These are phyloP conservation scores for Gilbertella persicaria DNA, from an alignment of 371 early-diverging fungal genomes.

Conservation along the genomic window DNA sequence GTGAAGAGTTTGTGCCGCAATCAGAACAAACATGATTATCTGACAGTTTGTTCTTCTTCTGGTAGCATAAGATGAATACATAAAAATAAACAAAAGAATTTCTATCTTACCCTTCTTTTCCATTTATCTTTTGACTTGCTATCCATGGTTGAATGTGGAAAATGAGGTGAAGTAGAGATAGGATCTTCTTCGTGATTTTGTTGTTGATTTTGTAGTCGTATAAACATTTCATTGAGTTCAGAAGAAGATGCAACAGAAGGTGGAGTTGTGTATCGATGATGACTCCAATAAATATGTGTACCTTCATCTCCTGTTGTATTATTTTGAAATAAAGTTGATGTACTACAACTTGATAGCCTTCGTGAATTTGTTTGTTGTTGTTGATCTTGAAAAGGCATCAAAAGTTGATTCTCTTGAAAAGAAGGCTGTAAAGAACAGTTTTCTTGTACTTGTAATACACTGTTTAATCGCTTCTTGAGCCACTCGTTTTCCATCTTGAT, in stretches of 20 bases:
- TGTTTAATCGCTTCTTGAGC: slow-evolving; percentile 29
- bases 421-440: background rate
- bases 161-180: too few relatives aligned
- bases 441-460: slow-evolving; percentile 3
- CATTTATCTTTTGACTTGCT: slow-evolving; percentile 17
- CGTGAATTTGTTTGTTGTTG: slow-evolving; percentile 5
- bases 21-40: slow-evolving; percentile 44
- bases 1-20: slow-evolving; percentile 75
- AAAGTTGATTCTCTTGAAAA: too few relatives aligned
- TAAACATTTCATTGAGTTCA: too few relatives aligned
- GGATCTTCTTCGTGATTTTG: too few relatives aligned
- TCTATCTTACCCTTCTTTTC: slow-evolving; percentile 26
- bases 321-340: too few relatives aligned
- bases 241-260: slow-evolving; percentile 7
- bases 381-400: slow-evolving; percentile 1
- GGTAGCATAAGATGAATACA: background rate
- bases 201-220: background rate
- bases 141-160: slow-evolving; percentile 6
- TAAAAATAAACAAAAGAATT: too few relatives aligned
- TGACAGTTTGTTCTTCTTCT: slow-evolving; percentile 9
- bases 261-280: too few relatives aligned
- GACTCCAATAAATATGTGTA: too few relatives aligned
- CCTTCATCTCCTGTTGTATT: too few relatives aligned
- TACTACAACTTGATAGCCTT: background rate
- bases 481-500: slow-evolving; percentile 48